Evolutionary conservation across 805 yeast genomes (phyloP), one percentile per base, ranked within the genome.

Genomic region (Zygoascus bituminiphila): DNA sequence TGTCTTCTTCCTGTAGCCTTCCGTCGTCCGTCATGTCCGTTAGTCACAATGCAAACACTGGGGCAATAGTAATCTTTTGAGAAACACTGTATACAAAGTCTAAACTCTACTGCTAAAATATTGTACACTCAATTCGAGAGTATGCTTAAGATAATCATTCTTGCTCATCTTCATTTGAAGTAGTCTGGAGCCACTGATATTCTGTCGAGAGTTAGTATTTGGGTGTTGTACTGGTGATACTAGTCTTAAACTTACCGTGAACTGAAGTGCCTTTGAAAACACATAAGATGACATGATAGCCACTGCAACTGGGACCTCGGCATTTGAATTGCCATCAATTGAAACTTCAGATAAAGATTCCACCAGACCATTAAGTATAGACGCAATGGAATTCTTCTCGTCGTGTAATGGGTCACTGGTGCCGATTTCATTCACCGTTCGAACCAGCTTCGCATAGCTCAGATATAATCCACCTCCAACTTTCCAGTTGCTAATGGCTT

Each of bases 391-490:
- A 10, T 39, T 22, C 35, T 29, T 29, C n/a, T 29, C 33, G 15
- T 29, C 33, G 7, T 12, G 4, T 6, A 29, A 29, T 29, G 33
- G 33, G 15, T 29, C 33, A 6, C 23, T 47, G 31, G 24, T 33
- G 23, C 31, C 20, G 17, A 42, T 36, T 36, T 19, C 42, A 4
- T 12, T 17, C 14, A 38, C 31, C 17, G 9, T 29, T 10, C n/a
- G 33, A 19, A 48, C 51, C 23, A 54, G 43, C 31, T 44, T 25
- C n/a, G 52, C 54, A 44, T 59, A 63, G 15, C 61, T 62, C 20
- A 62, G 51, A 31, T 77, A 72, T 21, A 67, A 60, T 37, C 62
- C 54, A 2, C 68, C 73, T 19, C 70, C 67, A 1, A 42, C 31
- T 7, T 44, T 47, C 73, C 73, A 69, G 5, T 48, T 37, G 1